Percentiles rank a stretch among this genome's conserved stretches.
Conservation (phyloP, 2,329 filamentous ascomycete genomes). For the Ilyonectria mors-panacis region DNA sequence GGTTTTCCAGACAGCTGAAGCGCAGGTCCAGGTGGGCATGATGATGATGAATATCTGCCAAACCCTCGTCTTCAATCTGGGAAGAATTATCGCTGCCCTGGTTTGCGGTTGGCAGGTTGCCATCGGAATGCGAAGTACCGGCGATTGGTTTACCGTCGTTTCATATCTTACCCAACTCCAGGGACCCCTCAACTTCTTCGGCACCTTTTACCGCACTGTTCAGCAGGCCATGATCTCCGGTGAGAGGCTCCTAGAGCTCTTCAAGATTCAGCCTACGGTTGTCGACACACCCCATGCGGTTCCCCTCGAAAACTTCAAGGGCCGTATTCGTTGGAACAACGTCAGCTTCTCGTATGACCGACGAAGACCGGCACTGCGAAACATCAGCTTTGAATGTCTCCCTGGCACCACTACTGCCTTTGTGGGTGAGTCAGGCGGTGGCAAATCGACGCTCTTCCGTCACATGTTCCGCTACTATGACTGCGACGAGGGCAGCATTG, state of each 20-base stretch:
- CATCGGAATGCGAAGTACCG: conserved; percentile 74
- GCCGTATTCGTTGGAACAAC: conserved; percentile 88
- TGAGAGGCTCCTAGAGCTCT: conserved; percentile 93
- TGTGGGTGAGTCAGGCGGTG: conserved; percentile 95
- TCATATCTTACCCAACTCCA: conserved; percentile 87
- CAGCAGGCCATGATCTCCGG: conserved; percentile 98
- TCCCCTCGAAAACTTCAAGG: conserved; percentile 77
- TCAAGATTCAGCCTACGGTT: conserved; percentile 95
- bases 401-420: conserved; percentile 96
- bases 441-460: conserved; percentile 96
- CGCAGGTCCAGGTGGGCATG: conserved; percentile 81
- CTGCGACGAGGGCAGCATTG: conserved; percentile 82
- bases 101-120: conserved; percentile 85
- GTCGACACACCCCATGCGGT: conserved; percentile 79
- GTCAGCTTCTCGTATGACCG: conserved; percentile 93
- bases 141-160: conserved; percentile 80
- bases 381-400: conserved; percentile 86
- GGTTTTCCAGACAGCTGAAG: conserved; percentile 81
- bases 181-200: conserved; percentile 87
- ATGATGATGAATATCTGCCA: conserved; percentile 87
- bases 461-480: conserved; percentile 98
- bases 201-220: conserved; percentile 95
- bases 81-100: conserved; percentile 79
- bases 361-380: conserved; percentile 86
- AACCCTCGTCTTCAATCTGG: conserved; percentile 84